Evolutionary conservation across 305 asterid genomes (phyloP), one percentile per base, ranked within the genome.

Genomic region (Fraxinus sp.): DNA sequence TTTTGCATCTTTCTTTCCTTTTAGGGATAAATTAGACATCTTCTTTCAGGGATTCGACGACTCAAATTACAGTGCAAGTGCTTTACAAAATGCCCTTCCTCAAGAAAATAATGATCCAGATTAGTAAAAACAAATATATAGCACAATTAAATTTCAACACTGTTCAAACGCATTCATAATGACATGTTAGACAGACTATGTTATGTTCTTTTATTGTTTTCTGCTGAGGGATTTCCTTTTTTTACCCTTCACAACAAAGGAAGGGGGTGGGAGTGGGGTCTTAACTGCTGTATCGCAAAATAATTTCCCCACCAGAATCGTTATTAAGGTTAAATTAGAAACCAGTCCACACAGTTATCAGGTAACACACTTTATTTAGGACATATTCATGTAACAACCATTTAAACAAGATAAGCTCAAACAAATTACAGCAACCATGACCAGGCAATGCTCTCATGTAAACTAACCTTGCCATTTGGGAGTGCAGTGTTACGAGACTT

Each of bases 381-480:
- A 28, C 14, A 20, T 59, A 59, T 36, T 10, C 9, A 26, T 78
- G 20, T 74, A 39, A 59, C 76, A 46, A 24, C 52, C 62, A 59
- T 11, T 26, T 44, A 24, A 78, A 78, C 68, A 78, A 28, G 35
- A 57, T 4, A 6, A 70, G 20, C 59, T 30, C 11, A 30, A 22
- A 52, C 14, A 32, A 78, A 32, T 78, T n/a, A 30, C 30, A 13
- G 78, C 79, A 72, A 41, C 49, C 71, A 22, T 66, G 41, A 55
- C 32, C 41, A 68, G 49, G 28, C 16, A 35, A 46, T 28, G 64
- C 49, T 24, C 5, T 70, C 24, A 22, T 22, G 24, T 22, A 0
- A 75, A 11, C 83, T 83, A 71, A 90, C 95, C 90, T 86, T 86
- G 85, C 81, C 86, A 79, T 86, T 85, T n/a, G 80, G 4, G n/a